Conservation (phyloP, 108 stramenopile genomes). For the Chaetoceros muelleri region DNA sequence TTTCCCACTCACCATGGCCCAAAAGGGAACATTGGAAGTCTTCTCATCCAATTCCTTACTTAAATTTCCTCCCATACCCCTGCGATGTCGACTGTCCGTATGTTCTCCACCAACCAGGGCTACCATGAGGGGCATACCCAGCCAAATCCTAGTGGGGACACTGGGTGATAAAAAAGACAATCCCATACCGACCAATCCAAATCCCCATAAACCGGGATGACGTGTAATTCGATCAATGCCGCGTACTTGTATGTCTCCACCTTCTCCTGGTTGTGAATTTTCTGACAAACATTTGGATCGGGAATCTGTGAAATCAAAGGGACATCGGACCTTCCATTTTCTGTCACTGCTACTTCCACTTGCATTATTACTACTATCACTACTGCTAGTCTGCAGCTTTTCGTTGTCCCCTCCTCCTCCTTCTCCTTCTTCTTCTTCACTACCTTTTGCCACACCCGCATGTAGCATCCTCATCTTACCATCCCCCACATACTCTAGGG, state of each 20-base stretch:
- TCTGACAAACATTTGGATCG: slow-evolving; percentile 5
- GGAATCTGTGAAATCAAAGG: slow-evolving; percentile 75
- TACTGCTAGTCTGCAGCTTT: neutral
- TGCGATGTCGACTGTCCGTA: slow-evolving; percentile 64
- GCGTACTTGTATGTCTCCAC: slow-evolving; percentile 7
- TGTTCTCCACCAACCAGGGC: slow-evolving; percentile 76
- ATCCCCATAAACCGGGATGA: slow-evolving; percentile 82
- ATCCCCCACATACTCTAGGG: slow-evolving; percentile 30
- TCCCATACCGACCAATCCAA: slow-evolving; percentile 61
- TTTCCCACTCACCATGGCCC: slow-evolving; percentile 55
- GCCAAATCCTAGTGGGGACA: slow-evolving; percentile 49
- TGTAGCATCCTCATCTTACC: too few relatives aligned
- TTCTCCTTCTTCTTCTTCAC: slow-evolving; percentile 1
- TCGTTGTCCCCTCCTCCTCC: neutral
- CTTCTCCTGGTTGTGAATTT: slow-evolving; percentile 11
- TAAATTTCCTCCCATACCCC: slow-evolving; percentile 71
- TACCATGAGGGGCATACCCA: slow-evolving; percentile 60
- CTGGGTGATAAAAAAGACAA: slow-evolving; percentile 42
- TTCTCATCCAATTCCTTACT: slow-evolving; percentile 34
- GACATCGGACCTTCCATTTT: slow-evolving; percentile 72
- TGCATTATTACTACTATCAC: neutral
- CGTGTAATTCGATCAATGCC: slow-evolving; percentile 76
- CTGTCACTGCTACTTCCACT: neutral
- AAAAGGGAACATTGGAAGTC: slow-evolving; percentile 78
- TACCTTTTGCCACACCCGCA: neutral